A percentile compares a stretch with the other conserved stretches of the same genome.
Evolutionary conservation across 78 protist genomes (phyloP).

Genomic region (Dictyostelium intermedium): DNA sequence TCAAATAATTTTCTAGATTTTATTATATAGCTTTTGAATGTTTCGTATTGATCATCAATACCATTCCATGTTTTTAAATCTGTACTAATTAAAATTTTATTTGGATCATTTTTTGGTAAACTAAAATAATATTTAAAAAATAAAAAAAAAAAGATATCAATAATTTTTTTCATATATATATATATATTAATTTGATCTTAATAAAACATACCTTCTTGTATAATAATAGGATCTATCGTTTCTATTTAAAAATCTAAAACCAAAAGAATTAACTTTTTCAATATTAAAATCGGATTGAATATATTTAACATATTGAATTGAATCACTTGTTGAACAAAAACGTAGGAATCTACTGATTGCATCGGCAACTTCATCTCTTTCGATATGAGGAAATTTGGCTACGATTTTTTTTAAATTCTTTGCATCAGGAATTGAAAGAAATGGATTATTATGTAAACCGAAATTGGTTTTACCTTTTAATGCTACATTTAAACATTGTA

Average conservation of each 20-base stretch:
- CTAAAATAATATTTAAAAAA: neutral
- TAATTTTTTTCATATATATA: no score
- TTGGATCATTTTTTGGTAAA: neutral
- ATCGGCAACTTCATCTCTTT: neutral
- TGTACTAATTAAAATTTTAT: neutral
- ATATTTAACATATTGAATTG: conserved; percentile 19
- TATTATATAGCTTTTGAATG: neutral
- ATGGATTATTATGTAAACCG: neutral
- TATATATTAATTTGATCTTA: no score
- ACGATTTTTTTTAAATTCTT: neutral
- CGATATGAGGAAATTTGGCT: neutral
- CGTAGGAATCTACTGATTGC: neutral
- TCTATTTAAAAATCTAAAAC: neutral
- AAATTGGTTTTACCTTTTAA: conserved; percentile 1
- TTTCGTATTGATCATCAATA: conserved; percentile 14
- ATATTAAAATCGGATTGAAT: neutral
- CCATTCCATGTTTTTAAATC: conserved; percentile 17
- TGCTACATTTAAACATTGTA: neutral
- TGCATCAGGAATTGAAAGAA: neutral
- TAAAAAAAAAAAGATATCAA: neutral
- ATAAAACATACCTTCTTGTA: neutral
- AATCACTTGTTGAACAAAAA: neutral
- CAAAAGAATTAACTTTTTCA: neutral
- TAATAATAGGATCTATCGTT: conserved; percentile 1
- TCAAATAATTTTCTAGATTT: neutral